Evolutionary conservation across 495 filamentous ascomycete species (phyloP).

Genomic region (Penicillium cataractarum): DNA sequence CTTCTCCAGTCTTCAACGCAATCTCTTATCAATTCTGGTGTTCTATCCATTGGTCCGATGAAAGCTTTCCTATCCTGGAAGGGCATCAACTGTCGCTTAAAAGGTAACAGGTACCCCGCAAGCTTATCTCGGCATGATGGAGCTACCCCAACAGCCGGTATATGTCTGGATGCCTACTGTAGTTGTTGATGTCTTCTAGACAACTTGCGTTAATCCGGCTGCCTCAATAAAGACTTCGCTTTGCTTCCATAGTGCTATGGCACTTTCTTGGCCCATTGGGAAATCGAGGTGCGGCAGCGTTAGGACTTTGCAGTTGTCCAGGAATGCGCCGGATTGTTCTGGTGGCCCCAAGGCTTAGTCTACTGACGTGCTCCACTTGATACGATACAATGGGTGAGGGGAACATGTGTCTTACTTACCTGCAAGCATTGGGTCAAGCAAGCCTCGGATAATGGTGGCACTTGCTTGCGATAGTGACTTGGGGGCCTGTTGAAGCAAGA

Average conservation of each 20-base stretch:
- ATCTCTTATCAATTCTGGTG: constrained; percentile 7
- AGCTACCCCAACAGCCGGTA: not conserved
- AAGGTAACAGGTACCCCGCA: not conserved
- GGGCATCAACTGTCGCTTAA: not conserved
- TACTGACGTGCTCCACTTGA: not conserved
- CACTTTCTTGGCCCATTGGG: constrained; percentile 38
- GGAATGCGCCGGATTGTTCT: constrained; percentile 33
- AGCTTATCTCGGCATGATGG: not conserved
- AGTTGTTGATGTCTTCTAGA: not conserved
- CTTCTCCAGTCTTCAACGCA: constrained; percentile 5
- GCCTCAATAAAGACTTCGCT: constrained; percentile 52
- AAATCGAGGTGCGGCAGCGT: constrained; percentile 30
- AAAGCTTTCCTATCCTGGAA: constrained; percentile 3
- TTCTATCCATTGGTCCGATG: constrained; percentile 3
- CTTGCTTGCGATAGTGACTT: constrained; percentile 27
- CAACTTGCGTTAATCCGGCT: not conserved
- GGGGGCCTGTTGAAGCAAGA: constrained; percentile 28
- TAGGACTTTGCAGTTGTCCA: constrained; percentile 37
- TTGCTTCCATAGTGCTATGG: constrained; percentile 48
- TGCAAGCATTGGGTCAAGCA: constrained; percentile 30
- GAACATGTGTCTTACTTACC: constrained; percentile 14
- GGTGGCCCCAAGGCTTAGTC: not conserved
- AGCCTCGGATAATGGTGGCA: constrained; percentile 24
- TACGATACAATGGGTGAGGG: not conserved
- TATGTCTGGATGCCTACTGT: not conserved